Base-by-base conservation (phyloP, 2,329 filamentous ascomycete species). In the Fusarium decemcellulare region DNA sequence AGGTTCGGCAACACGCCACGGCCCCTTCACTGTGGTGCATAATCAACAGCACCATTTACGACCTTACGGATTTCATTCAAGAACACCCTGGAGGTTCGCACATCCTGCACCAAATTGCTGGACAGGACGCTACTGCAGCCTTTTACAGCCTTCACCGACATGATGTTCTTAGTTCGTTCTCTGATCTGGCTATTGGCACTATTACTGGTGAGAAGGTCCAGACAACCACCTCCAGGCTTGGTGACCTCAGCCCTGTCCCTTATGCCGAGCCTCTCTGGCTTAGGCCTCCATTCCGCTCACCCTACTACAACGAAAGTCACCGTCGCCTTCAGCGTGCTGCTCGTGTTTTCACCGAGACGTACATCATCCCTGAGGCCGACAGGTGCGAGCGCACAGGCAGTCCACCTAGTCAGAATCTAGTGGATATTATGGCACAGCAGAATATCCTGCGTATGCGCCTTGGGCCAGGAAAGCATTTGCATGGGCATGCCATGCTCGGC, bases 101-200 rank as follows among this genome's bases (percentile, higher is more conserved):
- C 44, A 93, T 97, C 27, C 88, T 97, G 39, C 86, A 88, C 57
- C 93, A 97, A 81, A 88, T 95, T 50, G 94, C 92, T 32, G 94
- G 94, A 67, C 87, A 89, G 71, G 94, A 97, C 76, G 93, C 93
- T 53, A 97, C 94, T 2, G 83, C 87, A 37, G 92, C 91, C 60
- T 97, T 97, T 81, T 97, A 97, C 88, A 97, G 97, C 84, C 90
- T 97, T 56, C 94, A 97, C 82, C 87, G 94, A 29, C 93, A 97
- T 73, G 94, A 97, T 81, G 93, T 97, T n/a, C 87, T 97, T 11
- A 84, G 90, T 65, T 94, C 94, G 79, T 97, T 97, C 84, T 82
- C 86, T 48, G 85, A 88, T 74, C 87, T 97, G 16, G 91, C 88
- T 80, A 87, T 97, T 73, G 94, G 94, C 75, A 92, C 89, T 14